Evolutionary conservation across 177 flowering plant species (phyloP).

Genomic region (Tripterygium wilfordii): DNA sequence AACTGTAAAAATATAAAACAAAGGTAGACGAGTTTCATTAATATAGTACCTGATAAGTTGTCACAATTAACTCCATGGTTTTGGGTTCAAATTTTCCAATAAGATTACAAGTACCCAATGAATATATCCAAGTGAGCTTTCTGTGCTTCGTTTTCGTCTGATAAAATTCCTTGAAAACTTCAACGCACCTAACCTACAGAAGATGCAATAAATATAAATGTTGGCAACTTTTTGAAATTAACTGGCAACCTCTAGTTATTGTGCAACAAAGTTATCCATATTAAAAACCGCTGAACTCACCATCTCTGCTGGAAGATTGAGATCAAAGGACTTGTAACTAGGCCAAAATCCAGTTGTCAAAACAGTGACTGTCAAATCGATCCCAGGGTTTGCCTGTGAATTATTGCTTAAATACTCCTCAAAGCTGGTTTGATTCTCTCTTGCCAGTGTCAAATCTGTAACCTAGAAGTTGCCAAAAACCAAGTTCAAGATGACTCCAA

Average conservation of each 20-base stretch:
- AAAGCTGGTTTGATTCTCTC: constrained; percentile 73
- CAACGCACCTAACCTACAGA: constrained; percentile 76
- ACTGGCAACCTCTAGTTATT: too few relatives aligned
- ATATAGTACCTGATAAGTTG: constrained; percentile 74
- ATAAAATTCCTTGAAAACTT: constrained; percentile 81
- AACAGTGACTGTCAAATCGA: constrained; percentile 91
- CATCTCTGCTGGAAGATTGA: constrained; percentile 93
- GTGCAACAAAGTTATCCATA: too few relatives aligned
- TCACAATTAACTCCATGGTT: constrained; percentile 78
- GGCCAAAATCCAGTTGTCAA: constrained; percentile 97
- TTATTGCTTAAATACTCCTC: constrained; percentile 68
- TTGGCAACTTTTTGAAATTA: too few relatives aligned
- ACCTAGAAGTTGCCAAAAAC: too few relatives aligned
- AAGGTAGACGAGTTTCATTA: neutral
- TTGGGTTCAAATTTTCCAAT: constrained; percentile 82
- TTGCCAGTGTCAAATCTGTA: constrained; percentile 83
- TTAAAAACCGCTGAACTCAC: constrained; percentile 22
- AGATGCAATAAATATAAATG: neutral
- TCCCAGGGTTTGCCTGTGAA: constrained; percentile 64
- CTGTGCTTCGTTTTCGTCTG: constrained; percentile 86
- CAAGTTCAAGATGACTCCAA: too few relatives aligned
- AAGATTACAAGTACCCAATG: constrained; percentile 86
- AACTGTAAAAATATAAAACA: neutral
- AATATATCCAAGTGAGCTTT: constrained; percentile 91
- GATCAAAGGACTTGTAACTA: constrained; percentile 85